Evolutionary conservation across 2,329 filamentous ascomycete species (phyloP), one percentile per base, ranked within the genome.

Genomic region (Hortaea sp.): DNA sequence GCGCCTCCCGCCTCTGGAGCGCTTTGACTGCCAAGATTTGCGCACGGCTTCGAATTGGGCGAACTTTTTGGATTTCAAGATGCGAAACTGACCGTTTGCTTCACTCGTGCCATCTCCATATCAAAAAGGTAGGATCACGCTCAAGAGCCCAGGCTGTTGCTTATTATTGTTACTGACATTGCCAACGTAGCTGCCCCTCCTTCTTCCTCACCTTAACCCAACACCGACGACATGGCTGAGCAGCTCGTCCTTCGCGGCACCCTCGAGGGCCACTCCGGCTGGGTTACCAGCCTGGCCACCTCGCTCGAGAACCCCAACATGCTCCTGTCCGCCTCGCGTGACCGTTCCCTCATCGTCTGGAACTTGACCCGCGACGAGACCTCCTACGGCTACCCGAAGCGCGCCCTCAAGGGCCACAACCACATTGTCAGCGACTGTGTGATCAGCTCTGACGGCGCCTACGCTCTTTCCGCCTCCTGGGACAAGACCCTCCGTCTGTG

Each of bases 361-460:
- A 95, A 95, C 82, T 81, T 98, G 68, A 97, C 92, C 74, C 90
- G 92, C 75, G 89, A 97, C 74, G 92, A 97, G 78, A 82, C 83
- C 71, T 84, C 87, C 70, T 98, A 97, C 81, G 92, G 92, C 66
- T 95, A 95, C 81, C 92, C 92, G 69, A 97, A 98, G 84, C 85
- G 92, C 76, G 94, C 88, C 69, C 88, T 98, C 63, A 84, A 94
- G 77, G 92, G 92, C 68, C 92, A 98, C 82, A 95, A 89, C 58
- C 92, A 98, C 84, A 98, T 98, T 73, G 89, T 98, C 70, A 97
- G 92, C 73, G 92, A 98, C 85, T 97, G 92, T 77, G 92, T 98
- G 63, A 98, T 98, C 81, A 97, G 90, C 69, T 97, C 92, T 60
- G 92, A 98, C 74, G 92, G 92, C 72, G 90, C 92, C 70, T 98